phyloP scores from a whole-genome alignment of 116 monocot genomes.

The Zostera marina region DNA sequence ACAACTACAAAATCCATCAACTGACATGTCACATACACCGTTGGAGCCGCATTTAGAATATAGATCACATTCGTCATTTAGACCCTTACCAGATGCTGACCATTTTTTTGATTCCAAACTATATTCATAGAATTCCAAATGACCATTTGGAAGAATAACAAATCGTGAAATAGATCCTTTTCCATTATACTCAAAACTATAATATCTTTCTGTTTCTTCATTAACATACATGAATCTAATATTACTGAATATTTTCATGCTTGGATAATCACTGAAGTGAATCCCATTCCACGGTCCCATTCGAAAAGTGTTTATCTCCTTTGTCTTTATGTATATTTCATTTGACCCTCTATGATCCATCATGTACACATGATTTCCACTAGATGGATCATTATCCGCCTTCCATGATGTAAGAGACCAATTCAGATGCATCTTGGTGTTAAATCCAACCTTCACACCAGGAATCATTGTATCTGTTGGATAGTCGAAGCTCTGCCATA shows the following conservation, averaged over 20 bases:
- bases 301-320: not conserved
- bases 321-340: not conserved
- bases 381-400: conserved; percentile 4
- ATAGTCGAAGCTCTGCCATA: conserved; percentile 39
- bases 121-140: too few species aligned
- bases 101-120: too few species aligned
- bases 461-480: conserved; percentile 35
- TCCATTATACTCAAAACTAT: not conserved
- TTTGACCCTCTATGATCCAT: not conserved
- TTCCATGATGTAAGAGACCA: conserved; percentile 13
- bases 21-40: too few species aligned
- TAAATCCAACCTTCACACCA: conserved; percentile 22
- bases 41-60: too few species aligned
- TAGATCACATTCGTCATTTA: too few species aligned
- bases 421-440: conserved; percentile 9
- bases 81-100: too few species aligned
- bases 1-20: too few species aligned
- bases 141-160: too few species aligned
- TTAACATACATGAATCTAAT: not conserved
- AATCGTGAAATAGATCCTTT: too few species aligned
- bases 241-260: not conserved
- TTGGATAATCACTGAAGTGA: conserved; percentile 6
- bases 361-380: conserved; percentile 4
- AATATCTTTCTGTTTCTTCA: too few species aligned
- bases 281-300: conserved; percentile 12